Base-by-base conservation (phyloP, 2,329 filamentous ascomycete genomes). In the Fusarium clavum region DNA sequence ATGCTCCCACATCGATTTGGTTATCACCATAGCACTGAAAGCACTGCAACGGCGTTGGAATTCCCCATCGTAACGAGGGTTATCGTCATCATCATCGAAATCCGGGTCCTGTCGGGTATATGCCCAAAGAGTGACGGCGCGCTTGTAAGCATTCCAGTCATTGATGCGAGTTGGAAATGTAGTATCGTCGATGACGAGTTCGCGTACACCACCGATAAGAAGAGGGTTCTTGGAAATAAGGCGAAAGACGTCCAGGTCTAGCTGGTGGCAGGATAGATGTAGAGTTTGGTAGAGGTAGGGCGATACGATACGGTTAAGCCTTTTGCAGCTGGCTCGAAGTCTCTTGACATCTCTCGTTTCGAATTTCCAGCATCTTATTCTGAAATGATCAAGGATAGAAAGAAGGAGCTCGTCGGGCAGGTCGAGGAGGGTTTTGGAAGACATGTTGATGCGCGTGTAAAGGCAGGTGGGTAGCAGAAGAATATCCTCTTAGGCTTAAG, bases 181-280 rank as follows among this genome's bases (percentile, higher is more conserved):
- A 2, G 66, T 70, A 30, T 70, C 61, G 5, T 70, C 63, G 8
- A 71, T 57, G 4, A 71, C n/a, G 0, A 71, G 47, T 22, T 70
- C 63, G 3, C 24, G 32, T 0, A 68, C 65, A 0, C 61, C 46
- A 0, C 63, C 24, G 6, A 70, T 44, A 0, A 70, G 43, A 3
- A 67, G 25, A 0, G 59, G 56, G 10, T 64, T 70, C 1, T 24
- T 24, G 0, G 45, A 20, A 4, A 67, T 45, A 5, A 47, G 30
- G 0, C 7, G 13, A 14, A 70, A 70, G 2, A 70, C 55, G 1
- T 67, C 13, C 1, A 70, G 41, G 8, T 70, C 68, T 1, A 70
- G 47, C 4, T 54, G 51, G 4, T 70, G 62, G 2, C 65, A 69
- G 0, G 67, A 70, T 1, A 69, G 4, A 7, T 69, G 67, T 3